These are phyloP conservation scores for Tuber umbilicatum DNA, from an alignment of 495 filamentous ascomycete species.

Conservation along the genomic window DNA sequence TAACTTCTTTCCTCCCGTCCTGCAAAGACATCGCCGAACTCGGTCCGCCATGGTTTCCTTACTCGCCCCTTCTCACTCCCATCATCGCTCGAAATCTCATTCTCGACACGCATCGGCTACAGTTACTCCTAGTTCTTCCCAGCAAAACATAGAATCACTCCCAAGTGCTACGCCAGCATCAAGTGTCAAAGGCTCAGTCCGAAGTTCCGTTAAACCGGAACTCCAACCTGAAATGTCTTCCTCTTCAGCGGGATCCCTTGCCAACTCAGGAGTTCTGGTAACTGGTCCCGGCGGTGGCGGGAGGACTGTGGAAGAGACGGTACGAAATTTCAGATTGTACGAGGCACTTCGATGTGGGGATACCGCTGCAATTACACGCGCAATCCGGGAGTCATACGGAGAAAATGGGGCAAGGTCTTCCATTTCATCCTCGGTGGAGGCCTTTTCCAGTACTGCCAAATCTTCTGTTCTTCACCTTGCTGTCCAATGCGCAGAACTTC, in stretches of 20 bases:
- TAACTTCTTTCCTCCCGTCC: slow-evolving; percentile 13
- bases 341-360: slow-evolving; percentile 86
- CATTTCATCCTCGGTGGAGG: slow-evolving; percentile 46
- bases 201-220: slow-evolving; percentile 9
- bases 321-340: slow-evolving; percentile 86
- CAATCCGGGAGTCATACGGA: slow-evolving; percentile 61
- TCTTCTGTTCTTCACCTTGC: slow-evolving; percentile 87
- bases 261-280: slow-evolving; percentile 35
- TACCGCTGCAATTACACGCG: slow-evolving; percentile 79
- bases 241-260: slow-evolving; percentile 25
- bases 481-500: slow-evolving; percentile 90
- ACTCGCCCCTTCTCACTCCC: slow-evolving; percentile 27
- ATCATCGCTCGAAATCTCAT: slow-evolving; percentile 27
- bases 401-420: slow-evolving; percentile 51
- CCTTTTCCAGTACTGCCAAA: slow-evolving; percentile 56
- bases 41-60: slow-evolving; percentile 40
- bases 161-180: slow-evolving; percentile 14
- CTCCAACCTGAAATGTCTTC: slow-evolving; percentile 6
- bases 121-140: slow-evolving; percentile 25
- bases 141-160: slow-evolving; percentile 24
- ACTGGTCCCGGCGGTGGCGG: slow-evolving; percentile 12
- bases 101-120: slow-evolving; percentile 32
- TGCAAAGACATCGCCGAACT: slow-evolving; percentile 34
- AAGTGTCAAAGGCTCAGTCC: slow-evolving; percentile 12
- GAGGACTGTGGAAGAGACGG: slow-evolving; percentile 73